Percentiles rank a stretch among this genome's conserved stretches.
These are phyloP conservation scores for Pseudocercospora eumusae DNA, from an alignment of 2,329 filamentous ascomycete genomes.

Conservation along the genomic window DNA sequence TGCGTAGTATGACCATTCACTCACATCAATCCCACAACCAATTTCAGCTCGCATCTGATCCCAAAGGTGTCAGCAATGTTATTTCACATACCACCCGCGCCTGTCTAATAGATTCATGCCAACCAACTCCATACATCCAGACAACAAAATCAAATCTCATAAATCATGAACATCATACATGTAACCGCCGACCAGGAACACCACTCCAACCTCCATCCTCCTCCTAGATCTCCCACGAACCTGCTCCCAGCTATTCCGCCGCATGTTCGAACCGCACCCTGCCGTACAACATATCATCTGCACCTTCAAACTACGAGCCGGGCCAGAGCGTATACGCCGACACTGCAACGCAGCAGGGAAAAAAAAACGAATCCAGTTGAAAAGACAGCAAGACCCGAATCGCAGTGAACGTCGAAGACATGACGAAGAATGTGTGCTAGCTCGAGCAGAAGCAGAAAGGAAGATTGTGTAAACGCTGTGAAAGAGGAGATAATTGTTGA, in stretches of 20 bases:
- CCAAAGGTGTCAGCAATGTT: neutral
- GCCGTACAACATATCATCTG: neutral
- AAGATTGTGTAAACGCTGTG: neutral
- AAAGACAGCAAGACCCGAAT: neutral
- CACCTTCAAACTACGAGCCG: neutral
- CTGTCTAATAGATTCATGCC: too few relatives aligned
- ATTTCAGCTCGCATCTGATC: neutral
- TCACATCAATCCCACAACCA: neutral
- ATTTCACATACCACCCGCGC: too few relatives aligned
- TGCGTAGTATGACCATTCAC: conserved; percentile 34
- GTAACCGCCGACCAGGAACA: neutral
- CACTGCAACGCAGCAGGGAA: neutral
- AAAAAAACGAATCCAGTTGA: neutral
- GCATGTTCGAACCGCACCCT: neutral
- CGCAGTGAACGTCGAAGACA: neutral
- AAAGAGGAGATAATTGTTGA: neutral
- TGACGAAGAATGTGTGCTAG: neutral
- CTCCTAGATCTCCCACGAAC: neutral
- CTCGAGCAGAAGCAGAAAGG: neutral
- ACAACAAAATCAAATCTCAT: neutral
- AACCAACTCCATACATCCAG: too few relatives aligned
- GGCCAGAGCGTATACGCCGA: neutral
- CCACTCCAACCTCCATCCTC: neutral
- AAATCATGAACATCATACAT: neutral
- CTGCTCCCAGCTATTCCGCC: neutral